A percentile compares a stretch with the other conserved stretches of the same genome.
phyloP scores from a whole-genome alignment of 306 rosid species.

The Canavalia ensiformis region DNA sequence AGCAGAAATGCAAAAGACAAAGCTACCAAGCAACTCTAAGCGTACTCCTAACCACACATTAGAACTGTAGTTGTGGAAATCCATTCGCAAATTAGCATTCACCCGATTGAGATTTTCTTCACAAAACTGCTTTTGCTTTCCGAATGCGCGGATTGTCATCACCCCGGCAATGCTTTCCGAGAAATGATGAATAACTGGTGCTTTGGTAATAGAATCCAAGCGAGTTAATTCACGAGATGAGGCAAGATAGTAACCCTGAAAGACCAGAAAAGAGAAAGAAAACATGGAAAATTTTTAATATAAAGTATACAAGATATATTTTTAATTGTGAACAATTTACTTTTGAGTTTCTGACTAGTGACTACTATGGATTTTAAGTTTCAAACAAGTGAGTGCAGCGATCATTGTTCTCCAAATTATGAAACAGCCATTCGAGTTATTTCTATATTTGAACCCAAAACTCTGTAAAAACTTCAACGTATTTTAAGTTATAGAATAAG shows the following conservation, averaged over 20 bases:
- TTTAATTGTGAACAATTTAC: not conserved
- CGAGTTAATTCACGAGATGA: constrained; percentile 86
- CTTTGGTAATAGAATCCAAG: constrained; percentile 80
- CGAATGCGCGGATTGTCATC: constrained; percentile 79
- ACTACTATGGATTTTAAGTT: not conserved
- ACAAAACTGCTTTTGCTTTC: constrained; percentile 58
- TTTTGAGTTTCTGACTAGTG: not conserved
- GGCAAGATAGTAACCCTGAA: constrained; percentile 74
- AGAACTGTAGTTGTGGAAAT: constrained; percentile 77
- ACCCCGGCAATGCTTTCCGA: constrained; percentile 86
- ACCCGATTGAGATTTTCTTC: constrained; percentile 69
- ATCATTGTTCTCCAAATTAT: not conserved
- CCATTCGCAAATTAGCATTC: constrained; percentile 74
- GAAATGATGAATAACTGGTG: constrained; percentile 85
- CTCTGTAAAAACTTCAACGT: not conserved
- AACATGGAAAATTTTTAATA: not conserved
- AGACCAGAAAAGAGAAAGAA: not conserved
- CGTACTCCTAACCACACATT: constrained; percentile 88
- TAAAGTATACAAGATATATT: not conserved
- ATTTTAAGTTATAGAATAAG: not conserved
- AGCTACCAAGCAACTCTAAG: constrained; percentile 73
- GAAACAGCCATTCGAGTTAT: not conserved
- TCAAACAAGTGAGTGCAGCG: not conserved
- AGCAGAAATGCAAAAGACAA: constrained; percentile 69
- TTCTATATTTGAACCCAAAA: not conserved